Evolutionary conservation across 1,139 yeast genomes (phyloP), one percentile per base, ranked within the genome.

Genomic region (Debaryomycetaceae sp.): DNA sequence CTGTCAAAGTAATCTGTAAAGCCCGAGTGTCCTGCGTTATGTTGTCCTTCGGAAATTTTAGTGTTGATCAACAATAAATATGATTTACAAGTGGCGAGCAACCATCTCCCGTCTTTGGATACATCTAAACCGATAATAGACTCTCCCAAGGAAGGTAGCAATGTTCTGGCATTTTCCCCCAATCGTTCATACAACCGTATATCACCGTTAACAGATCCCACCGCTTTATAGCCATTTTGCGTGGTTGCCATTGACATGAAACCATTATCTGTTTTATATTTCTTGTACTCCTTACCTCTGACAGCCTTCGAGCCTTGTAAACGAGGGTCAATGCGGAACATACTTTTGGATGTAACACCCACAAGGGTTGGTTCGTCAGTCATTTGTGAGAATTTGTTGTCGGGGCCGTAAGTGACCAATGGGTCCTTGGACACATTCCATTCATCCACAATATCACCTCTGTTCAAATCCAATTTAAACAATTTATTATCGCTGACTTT

Each of bases 291-390:
- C 17, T 52, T 50, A 51, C 81, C 82, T 36, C 72, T 66, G 24
- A 80, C 82, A 4, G 84, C 83, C 50, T 81, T 69, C 37, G 54
- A 53, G 14, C 80, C 80, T 6, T 74, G 58, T 37, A 86, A 57
- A 56, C 97, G 78, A 38, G 96, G 96, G 68, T 89, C 97, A 45
- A 90, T 72, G 46, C 78, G 75, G 68, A 87, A 89, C 41, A 89
- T 52, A 2, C 85, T 79, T 50, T 83, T 82, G 7, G 70, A 62
- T 0, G 91, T 78, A 6, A 86, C 66, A 50, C 95, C 97, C 38
- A 84, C 62, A 48, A 90, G 75, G 0, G 91, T 86, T 50, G 80
- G 83, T 54, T 89, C 96, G 8, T 70, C 75, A 0, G 91, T 80
- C 58, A 84, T 67, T 59, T 84, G 95, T 35, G 88, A 78, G 55